These are phyloP conservation scores for Gracilaria domingensis DNA, from an alignment of 23 red algal genomes.

Conservation along the genomic window DNA sequence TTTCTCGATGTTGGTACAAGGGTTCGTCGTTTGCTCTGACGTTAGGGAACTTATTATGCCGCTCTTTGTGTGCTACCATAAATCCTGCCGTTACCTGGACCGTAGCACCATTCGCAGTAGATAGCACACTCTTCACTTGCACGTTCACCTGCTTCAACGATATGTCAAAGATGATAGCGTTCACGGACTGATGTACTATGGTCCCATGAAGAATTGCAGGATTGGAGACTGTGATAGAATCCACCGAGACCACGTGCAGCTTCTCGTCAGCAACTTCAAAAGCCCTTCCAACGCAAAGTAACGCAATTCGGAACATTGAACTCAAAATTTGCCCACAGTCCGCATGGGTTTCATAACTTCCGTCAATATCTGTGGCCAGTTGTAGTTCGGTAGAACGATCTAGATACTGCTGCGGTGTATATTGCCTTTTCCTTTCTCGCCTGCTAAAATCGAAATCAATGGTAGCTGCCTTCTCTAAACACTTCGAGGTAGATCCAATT, in stretches of 20 bases:
- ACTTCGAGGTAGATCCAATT: constrained; percentile 4
- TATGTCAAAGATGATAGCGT: background rate
- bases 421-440: background rate
- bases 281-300: constrained; percentile 24
- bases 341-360: background rate
- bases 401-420: background rate
- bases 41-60: background rate
- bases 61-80: background rate
- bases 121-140: constrained; percentile 1
- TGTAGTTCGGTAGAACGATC: background rate
- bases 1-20: background rate
- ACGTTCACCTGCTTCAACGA: background rate
- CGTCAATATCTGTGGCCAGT: background rate
- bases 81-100: background rate
- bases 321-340: constrained; percentile 49
- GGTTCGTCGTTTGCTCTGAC: too few species aligned
- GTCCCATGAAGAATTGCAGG: background rate
- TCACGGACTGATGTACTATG: background rate
- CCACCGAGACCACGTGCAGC: background rate
- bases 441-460: background rate
- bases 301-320: constrained; percentile 37
- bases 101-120: background rate
- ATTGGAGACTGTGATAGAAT: background rate
- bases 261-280: constrained; percentile 1
- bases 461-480: constrained; percentile 1